Percentiles rank a stretch among this genome's conserved stretches.
These are phyloP conservation scores for Fusarium hainanense DNA, from an alignment of 2,329 filamentous ascomycete species.

Conservation along the genomic window DNA sequence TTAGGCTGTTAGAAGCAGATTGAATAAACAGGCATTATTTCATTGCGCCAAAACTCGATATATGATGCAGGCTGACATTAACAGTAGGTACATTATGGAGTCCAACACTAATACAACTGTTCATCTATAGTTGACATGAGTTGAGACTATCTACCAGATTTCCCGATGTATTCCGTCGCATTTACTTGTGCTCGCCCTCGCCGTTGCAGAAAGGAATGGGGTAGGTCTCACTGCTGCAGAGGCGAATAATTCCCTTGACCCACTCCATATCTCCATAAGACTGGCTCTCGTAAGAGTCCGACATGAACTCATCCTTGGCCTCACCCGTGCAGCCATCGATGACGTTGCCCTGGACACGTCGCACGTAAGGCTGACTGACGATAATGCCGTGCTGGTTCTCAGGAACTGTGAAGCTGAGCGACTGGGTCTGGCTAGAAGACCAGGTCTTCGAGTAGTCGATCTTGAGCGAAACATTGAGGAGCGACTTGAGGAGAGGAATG, in stretches of 20 bases:
- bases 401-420: conserved; percentile 29
- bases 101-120: no score
- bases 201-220: conserved; percentile 40
- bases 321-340: conserved; percentile 32
- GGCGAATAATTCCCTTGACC: conserved; percentile 41
- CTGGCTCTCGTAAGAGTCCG: conserved; percentile 34
- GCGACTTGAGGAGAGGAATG: not conserved
- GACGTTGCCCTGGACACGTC: conserved; percentile 32
- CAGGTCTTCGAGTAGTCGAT: conserved; percentile 29
- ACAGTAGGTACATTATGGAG: not conserved
- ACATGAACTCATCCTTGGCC: conserved; percentile 20
- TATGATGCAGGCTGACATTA: not conserved
- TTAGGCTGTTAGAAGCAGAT: rapidly evolving
- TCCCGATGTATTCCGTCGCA: rapidly evolving
- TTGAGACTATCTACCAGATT: not conserved
- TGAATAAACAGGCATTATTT: not conserved
- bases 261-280: conserved; percentile 34
- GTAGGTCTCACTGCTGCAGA: conserved; percentile 38
- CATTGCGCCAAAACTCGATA: not conserved
- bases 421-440: conserved; percentile 31
- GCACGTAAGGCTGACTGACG: conserved; percentile 41
- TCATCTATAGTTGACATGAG: not conserved
- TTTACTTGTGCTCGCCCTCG: conserved; percentile 32
- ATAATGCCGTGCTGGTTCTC: conserved; percentile 34
- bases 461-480: conserved; percentile 21